Percentiles rank a stretch among this genome's conserved stretches.
Evolutionary conservation across 805 yeast genomes (phyloP).

Genomic region (Saccharomycopsis vini): DNA sequence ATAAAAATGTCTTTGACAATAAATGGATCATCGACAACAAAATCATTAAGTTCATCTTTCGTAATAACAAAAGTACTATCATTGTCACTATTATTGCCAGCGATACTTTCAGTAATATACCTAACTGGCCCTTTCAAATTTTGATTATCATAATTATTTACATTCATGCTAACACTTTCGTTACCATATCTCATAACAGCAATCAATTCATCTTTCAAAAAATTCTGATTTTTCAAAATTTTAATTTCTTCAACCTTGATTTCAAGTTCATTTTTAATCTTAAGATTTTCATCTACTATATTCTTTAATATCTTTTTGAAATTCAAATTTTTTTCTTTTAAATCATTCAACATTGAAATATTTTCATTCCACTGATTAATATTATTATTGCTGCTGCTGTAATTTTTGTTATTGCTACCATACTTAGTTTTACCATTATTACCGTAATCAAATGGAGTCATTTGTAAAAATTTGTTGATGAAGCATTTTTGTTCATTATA

Average conservation of each 20-base stretch:
- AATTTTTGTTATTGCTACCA: too few relatives aligned
- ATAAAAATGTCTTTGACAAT: background rate
- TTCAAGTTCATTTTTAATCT: slow-evolving; percentile 10
- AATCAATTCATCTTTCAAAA: slow-evolving; percentile 13
- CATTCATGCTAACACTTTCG: background rate
- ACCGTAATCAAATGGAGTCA: background rate
- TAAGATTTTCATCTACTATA: slow-evolving; percentile 8
- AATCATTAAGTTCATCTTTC: background rate
- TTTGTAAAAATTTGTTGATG: background rate
- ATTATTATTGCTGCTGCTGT: too few relatives aligned
- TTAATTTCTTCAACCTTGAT: slow-evolving; percentile 5
- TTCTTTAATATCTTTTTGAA: slow-evolving; percentile 5
- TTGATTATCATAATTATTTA: background rate
- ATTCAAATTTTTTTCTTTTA: slow-evolving; percentile 2
- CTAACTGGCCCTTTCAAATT: too few relatives aligned
- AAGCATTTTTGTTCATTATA: slow-evolving; percentile 4
- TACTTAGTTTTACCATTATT: background rate
- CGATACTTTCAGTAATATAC: too few relatives aligned
- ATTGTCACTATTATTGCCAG: too few relatives aligned
- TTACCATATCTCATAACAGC: slow-evolving; percentile 4
- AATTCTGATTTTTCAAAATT: slow-evolving; percentile 7
- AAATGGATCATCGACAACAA: background rate
- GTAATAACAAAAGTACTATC: too few relatives aligned
- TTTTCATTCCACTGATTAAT: too few relatives aligned
- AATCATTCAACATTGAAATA: slow-evolving; percentile 1